phyloP scores from a whole-genome alignment of 306 rosid genomes.

The Casuarina equisetifolia region DNA sequence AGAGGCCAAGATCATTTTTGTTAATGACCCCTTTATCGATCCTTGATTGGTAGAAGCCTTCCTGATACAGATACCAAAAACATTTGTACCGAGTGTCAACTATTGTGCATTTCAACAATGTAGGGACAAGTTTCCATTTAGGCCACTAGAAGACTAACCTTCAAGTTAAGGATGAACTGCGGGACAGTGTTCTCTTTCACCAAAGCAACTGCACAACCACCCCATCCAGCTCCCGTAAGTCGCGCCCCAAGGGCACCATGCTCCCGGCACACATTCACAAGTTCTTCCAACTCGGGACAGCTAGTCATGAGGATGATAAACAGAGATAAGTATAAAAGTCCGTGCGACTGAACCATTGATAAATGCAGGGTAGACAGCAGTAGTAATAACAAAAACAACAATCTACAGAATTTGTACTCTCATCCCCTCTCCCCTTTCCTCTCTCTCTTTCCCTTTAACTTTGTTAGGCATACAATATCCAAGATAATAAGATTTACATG shows the following conservation, averaged over 20 bases:
- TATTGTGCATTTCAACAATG: not conserved
- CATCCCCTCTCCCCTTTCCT: not conserved
- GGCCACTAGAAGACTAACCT: constrained; percentile 49
- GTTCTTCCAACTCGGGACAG: constrained; percentile 98
- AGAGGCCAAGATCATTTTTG: constrained; percentile 71
- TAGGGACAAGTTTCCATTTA: not conserved
- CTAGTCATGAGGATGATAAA: constrained; percentile 34
- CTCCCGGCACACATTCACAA: constrained; percentile 55
- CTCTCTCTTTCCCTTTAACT: not conserved
- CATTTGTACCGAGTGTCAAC: constrained; percentile 3
- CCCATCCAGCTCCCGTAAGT: constrained; percentile 99
- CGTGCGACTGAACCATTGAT: too few species aligned
- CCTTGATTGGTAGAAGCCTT: constrained; percentile 61
- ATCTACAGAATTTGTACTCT: too few species aligned
- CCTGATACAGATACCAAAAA: constrained; percentile 50
- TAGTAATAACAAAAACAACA: not conserved
- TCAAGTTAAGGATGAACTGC: constrained; percentile 76
- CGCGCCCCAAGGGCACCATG: constrained; percentile 90
- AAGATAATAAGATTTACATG: not conserved
- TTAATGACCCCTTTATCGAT: constrained; percentile 62
- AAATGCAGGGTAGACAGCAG: not conserved
- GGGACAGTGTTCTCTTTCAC: constrained; percentile 89
- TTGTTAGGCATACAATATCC: not conserved
- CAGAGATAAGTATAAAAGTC: not conserved
- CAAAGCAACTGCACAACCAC: constrained; percentile 95